Percentiles rank a stretch among this genome's conserved stretches.
These are phyloP conservation scores for Ilex paraguariensis DNA, from an alignment of 305 asterid species.

Conservation along the genomic window DNA sequence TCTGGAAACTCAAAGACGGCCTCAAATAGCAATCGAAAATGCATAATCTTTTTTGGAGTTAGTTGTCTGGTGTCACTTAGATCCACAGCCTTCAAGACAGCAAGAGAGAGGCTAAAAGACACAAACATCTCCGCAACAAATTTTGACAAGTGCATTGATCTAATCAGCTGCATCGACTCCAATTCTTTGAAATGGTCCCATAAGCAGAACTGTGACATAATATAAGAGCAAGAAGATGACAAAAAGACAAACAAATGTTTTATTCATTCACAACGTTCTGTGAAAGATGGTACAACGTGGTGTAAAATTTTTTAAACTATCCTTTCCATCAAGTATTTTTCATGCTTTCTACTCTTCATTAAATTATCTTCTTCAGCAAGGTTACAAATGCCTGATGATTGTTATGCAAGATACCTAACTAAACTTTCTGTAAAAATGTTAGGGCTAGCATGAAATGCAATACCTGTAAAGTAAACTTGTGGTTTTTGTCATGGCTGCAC, in stretches of 20 bases:
- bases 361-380: too few relatives aligned
- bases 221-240: neutral
- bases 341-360: too few relatives aligned
- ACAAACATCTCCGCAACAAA: constrained; percentile 76
- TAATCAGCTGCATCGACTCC: constrained; percentile 63
- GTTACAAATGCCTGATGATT: too few relatives aligned
- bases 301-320: neutral
- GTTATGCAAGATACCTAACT: too few relatives aligned
- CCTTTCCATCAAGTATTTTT: neutral
- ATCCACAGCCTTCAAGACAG: constrained; percentile 71
- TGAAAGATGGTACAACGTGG: neutral
- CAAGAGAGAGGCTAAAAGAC: constrained; percentile 69
- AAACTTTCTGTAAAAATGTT: too few relatives aligned
- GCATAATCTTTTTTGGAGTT: constrained; percentile 73
- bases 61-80: constrained; percentile 40
- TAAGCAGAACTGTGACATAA: constrained; percentile 60
- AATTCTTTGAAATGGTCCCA: constrained; percentile 96
- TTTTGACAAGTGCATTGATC: constrained; percentile 86
- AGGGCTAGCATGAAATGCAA: neutral
- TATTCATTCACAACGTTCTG: neutral
- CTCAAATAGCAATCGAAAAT: constrained; percentile 79
- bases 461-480: constrained; percentile 93
- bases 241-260: neutral
- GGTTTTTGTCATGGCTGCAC: constrained; percentile 87
- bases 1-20: constrained; percentile 64